phyloP scores from a whole-genome alignment of 305 asterid genomes.

The Plantago coronopus region DNA sequence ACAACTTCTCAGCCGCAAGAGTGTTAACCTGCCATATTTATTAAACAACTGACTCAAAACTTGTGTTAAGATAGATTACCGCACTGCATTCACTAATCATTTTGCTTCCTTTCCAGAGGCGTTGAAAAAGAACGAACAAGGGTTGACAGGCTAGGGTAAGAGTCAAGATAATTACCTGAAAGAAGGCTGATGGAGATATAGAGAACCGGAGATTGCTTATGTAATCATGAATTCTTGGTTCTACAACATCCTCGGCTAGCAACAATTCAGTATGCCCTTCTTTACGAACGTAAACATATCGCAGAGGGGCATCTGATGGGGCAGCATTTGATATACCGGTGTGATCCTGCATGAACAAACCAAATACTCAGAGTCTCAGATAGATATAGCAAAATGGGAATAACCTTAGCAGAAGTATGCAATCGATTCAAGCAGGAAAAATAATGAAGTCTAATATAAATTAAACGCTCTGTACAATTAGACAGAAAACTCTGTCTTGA shows the following conservation, averaged over 20 bases:
- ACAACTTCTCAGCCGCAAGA: constrained; percentile 91
- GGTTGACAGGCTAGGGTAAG: constrained; percentile 6
- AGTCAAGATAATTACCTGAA: constrained; percentile 61
- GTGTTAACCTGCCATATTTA: constrained; percentile 71
- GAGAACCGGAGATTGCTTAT: constrained; percentile 69
- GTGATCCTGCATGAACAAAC: constrained; percentile 61
- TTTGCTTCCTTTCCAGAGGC: neutral
- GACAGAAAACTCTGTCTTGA: no score
- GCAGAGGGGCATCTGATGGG: constrained; percentile 79
- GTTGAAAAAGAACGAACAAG: neutral
- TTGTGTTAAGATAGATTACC: neutral
- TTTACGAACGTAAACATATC: constrained; percentile 42
- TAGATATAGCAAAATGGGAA: constrained; percentile 8
- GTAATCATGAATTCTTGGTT: constrained; percentile 85
- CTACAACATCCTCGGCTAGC: constrained; percentile 42
- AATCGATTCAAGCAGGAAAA: no score
- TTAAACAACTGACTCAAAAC: constrained; percentile 22
- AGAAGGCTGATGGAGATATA: constrained; percentile 94
- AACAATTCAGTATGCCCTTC: constrained; percentile 41
- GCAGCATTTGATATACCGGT: constrained; percentile 95
- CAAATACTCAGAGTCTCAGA: constrained; percentile 15
- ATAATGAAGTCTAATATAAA: no score
- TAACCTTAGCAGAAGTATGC: neutral
- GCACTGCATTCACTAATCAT: constrained; percentile 6
- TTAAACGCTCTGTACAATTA: no score